A percentile compares a stretch with the other conserved stretches of the same genome.
Evolutionary conservation across 1,139 yeast species (phyloP).

Genomic region (Zygosaccharomyces sapae): DNA sequence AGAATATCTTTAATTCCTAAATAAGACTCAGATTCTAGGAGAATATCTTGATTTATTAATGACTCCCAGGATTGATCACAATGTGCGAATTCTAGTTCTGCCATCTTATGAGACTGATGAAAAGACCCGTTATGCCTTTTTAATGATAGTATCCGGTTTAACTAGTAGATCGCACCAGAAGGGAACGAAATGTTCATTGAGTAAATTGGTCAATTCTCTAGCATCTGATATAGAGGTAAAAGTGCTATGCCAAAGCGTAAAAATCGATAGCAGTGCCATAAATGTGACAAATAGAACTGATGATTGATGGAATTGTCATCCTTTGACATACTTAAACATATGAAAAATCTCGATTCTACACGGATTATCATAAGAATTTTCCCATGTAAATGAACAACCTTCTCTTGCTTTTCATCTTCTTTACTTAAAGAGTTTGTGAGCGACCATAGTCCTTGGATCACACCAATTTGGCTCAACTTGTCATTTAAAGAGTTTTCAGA

Average conservation of each 20-base stretch:
- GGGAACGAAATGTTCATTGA: constrained; percentile 32
- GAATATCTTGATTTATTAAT: constrained; percentile 25
- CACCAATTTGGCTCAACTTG: constrained; percentile 37
- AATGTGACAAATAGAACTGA: constrained; percentile 23
- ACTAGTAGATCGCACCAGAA: constrained; percentile 33
- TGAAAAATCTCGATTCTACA: constrained; percentile 29
- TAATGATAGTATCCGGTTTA: constrained; percentile 24
- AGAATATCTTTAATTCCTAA: constrained; percentile 32
- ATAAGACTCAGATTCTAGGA: constrained; percentile 30
- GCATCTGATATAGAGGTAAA: constrained; percentile 17
- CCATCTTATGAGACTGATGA: constrained; percentile 23
- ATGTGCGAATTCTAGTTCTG: constrained; percentile 19
- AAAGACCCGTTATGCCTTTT: constrained; percentile 25
- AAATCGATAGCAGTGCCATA: constrained; percentile 30
- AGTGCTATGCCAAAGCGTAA: constrained; percentile 25
- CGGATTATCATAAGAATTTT: constrained; percentile 25
- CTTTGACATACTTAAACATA: constrained; percentile 18
- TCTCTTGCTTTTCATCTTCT: constrained; percentile 14
- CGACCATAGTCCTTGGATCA: constrained; percentile 39
- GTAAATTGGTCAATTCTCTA: constrained; percentile 22
- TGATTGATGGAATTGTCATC: constrained; percentile 17
- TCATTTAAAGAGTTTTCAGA: constrained; percentile 28
- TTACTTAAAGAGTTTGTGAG: constrained; percentile 27
- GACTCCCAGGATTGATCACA: constrained; percentile 31
- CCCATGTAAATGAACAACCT: constrained; percentile 32